Evolutionary conservation across 2,329 filamentous ascomycete genomes (phyloP), one percentile per base, ranked within the genome.

Genomic region (Fusarium goolgardi): DNA sequence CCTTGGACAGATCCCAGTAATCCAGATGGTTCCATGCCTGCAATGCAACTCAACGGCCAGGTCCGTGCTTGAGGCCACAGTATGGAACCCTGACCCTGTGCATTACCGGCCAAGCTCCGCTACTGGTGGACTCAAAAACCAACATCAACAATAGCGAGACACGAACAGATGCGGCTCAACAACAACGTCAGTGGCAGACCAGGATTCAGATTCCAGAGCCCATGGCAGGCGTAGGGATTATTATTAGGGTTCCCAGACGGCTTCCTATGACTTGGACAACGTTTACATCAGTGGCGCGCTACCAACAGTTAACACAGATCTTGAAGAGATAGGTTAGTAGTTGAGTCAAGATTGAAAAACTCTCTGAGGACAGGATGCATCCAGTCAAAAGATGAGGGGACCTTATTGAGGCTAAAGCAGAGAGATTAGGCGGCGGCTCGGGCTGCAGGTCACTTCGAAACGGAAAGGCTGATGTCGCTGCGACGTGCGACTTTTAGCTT

Each of bases 331-430:
- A 29, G 27, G 25, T 27, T 27, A 39, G 4, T 39, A 29, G 20
- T 31, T 29, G 10, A 16, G 23, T 27, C 15, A 18, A 55, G 47
- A 56, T 47, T 65, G 46, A 51, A 37, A 56, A 51, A 51, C 47
- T 37, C 58, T 51, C 71, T 67, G 62, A 72, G 47, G 39, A 65
- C 65, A 63, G 60, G 71, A 63, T 59, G 47, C 49, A 43, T 65
- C 46, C 39, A 64, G 61, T 61, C 59, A 44, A 37, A 34, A 41
- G 46, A 59, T 59, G 44, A 64, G 60, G 61, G 60, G 46, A 47
- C 53, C 41, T 59, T 53, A 16, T 59, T 59, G 25, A 59, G 53
- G 60, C 71, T 72, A 73, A 52, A 55, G 41, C 21, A 47, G 31
- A 56, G 67, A 59, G 52, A 56, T 67, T 68, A 60, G 55, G 55